phyloP scores from a whole-genome alignment of 2,329 filamentous ascomycete species.

The Penicillium sp. region DNA sequence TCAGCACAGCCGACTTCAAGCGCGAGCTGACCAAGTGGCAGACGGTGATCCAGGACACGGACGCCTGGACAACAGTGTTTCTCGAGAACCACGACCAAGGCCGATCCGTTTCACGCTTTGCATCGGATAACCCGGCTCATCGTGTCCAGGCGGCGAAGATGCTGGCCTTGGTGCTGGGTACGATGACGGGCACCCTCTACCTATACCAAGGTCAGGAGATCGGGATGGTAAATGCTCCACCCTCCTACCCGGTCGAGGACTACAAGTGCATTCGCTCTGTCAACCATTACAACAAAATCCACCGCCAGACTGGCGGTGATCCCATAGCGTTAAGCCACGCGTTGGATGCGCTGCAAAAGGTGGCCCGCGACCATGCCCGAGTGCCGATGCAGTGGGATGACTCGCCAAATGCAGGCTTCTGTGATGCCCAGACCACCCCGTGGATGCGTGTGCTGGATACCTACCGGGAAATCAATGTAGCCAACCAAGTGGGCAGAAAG shows the following conservation, averaged over 20 bases:
- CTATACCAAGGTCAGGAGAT: constrained; percentile 67
- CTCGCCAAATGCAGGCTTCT: constrained; percentile 62
- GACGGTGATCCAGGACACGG: constrained; percentile 52
- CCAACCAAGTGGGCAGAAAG: not conserved
- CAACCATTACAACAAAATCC: constrained; percentile 52
- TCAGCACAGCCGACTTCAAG: too few relatives aligned
- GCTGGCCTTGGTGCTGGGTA: constrained; percentile 54
- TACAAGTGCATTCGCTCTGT: constrained; percentile 48
- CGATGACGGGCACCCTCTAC: constrained; percentile 59
- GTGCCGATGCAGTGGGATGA: constrained; percentile 70
- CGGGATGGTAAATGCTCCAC: constrained; percentile 61
- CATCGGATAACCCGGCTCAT: constrained; percentile 51
- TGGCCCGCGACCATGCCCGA: constrained; percentile 65
- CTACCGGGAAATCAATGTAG: not conserved
- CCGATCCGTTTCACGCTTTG: constrained; percentile 58
- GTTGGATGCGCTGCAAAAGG: constrained; percentile 58
- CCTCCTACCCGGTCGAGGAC: constrained; percentile 47
- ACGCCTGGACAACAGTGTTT: constrained; percentile 62
- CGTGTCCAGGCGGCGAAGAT: constrained; percentile 56
- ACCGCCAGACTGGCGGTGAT: constrained; percentile 33
- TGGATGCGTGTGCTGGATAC: not conserved
- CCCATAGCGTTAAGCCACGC: constrained; percentile 50
- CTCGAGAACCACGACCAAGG: constrained; percentile 68
- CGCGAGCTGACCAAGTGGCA: too few relatives aligned
- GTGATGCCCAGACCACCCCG: not conserved